Evolutionary conservation across 2,329 filamentous ascomycete genomes (phyloP), one percentile per base, ranked within the genome.

Genomic region (Hypoxylon sp.): DNA sequence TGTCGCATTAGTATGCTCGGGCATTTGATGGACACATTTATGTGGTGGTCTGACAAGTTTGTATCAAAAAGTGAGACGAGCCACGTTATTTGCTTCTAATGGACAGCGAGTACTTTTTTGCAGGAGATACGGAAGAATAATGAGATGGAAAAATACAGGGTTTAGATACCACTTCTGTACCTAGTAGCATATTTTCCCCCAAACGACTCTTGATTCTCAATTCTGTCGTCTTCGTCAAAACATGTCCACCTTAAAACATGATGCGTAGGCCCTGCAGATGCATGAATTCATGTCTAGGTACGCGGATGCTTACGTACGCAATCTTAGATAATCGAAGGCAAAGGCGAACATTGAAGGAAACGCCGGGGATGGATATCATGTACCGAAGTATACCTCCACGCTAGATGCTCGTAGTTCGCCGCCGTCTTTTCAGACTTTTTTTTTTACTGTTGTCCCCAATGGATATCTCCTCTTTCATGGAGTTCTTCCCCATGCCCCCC

Each of bases 31-130:
- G 42, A 30, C 19, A 47, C 37, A 41, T 48, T 17, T 45, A 13
- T 32, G 35, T 43, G 30, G 43, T 37, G 25, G 42, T 47, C 36
- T 46, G 51, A 37, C 20, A 23, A 49, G 48, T 47, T 38, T 55
- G 41, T 50, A 43, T 32, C 17, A 36, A 36, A 46, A n/a, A 37
- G 21, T 41, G 32, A n/a, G n/a, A 34, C 17, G 40, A 41, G 43
- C 19, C 29, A 36, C 25, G 34, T 17, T 26, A 35, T 47, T 53
- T 53, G 37, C 56, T 59, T 53, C 19, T 37, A 20, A 25, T 31
- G 29, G 27, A 40, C 27, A 29, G 25, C 16, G 35, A 38, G 17
- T 15, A 23, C 25, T 46, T 46, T n/a, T n/a, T n/a, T n/a, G 29
- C 26, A 36, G 19, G 42, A 44, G 21, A 32, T 5, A 16, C 26